phyloP scores from a whole-genome alignment of 495 filamentous ascomycete genomes.

The Penicillium maclennaniae region DNA sequence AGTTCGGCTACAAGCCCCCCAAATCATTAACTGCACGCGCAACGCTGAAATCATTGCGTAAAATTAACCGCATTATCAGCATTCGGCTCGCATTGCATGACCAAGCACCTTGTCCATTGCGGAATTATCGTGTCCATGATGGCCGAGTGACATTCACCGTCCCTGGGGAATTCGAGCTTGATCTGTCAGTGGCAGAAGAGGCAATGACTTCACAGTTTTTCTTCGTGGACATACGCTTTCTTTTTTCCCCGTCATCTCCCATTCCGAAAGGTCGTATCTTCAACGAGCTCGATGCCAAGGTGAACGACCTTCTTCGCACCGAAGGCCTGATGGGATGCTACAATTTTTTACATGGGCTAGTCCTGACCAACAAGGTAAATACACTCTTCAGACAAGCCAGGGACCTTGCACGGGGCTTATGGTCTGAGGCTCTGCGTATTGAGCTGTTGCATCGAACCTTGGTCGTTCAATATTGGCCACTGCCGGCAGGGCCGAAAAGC shows the following conservation, averaged over 20 bases:
- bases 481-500: constrained; percentile 64
- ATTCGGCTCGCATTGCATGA: constrained; percentile 77
- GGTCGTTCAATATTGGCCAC: constrained; percentile 85
- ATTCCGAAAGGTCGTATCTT: constrained; percentile 56
- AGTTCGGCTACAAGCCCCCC: constrained; percentile 76
- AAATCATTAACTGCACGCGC: constrained; percentile 63
- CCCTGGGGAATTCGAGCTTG: constrained; percentile 83
- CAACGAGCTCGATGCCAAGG: constrained; percentile 59
- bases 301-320: constrained; percentile 62
- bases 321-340: constrained; percentile 75
- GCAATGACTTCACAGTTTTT: constrained; percentile 76
- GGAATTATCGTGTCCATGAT: constrained; percentile 66
- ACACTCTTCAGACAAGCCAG: constrained; percentile 72
- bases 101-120: constrained; percentile 65
- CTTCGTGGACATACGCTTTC: constrained; percentile 86
- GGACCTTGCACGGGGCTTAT: constrained; percentile 61
- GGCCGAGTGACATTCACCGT: constrained; percentile 86
- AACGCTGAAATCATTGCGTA: constrained; percentile 63
- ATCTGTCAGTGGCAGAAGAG: constrained; percentile 82
- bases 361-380: constrained; percentile 81
- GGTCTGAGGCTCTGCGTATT: constrained; percentile 70
- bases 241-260: constrained; percentile 66
- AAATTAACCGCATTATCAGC: constrained; percentile 77
- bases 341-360: constrained; percentile 76
- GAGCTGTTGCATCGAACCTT: constrained; percentile 74